phyloP scores from a whole-genome alignment of 2,329 filamentous ascomycete species.

The Diaporthe sp. region DNA sequence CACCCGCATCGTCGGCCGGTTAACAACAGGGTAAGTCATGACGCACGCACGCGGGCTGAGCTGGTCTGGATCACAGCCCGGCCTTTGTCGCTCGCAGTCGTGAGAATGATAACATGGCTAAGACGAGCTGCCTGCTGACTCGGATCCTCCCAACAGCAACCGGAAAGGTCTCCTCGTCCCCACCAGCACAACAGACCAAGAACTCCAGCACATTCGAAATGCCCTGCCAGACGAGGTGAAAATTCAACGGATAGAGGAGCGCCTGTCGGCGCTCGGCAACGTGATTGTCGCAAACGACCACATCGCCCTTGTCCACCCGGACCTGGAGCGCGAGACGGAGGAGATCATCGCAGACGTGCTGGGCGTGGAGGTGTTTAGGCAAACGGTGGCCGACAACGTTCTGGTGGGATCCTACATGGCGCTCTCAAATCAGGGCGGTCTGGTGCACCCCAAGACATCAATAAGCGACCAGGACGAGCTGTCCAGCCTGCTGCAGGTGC shows the following conservation, averaged over 20 bases:
- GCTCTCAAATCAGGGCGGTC: conserved; percentile 93
- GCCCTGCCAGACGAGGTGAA: conserved; percentile 91
- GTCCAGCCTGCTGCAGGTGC: conserved; percentile 91
- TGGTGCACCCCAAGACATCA: conserved; percentile 96
- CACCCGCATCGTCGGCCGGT: conserved; percentile 93
- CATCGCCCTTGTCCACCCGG: conserved; percentile 95
- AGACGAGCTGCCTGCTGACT: conserved; percentile 37
- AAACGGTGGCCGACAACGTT: conserved; percentile 97
- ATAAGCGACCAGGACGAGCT: conserved; percentile 99
- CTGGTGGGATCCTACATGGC: conserved; percentile 97
- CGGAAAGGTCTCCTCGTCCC: conserved; percentile 96
- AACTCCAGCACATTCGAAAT: conserved; percentile 96
- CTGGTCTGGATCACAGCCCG: too few relatives aligned
- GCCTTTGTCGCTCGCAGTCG: background rate
- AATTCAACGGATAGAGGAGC: conserved; percentile 98
- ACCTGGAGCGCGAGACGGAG: conserved; percentile 97
- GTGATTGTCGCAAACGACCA: conserved; percentile 98
- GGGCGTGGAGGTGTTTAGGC: conserved; percentile 89
- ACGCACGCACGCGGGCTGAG: too few relatives aligned
- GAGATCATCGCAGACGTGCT: conserved; percentile 97
- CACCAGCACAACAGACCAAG: conserved; percentile 96
- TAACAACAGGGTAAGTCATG: conserved; percentile 84
- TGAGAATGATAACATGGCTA: background rate
- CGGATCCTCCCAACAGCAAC: conserved; percentile 70
- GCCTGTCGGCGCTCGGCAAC: conserved; percentile 94